Evolutionary conservation across 176 grass and related monocot species (phyloP), one percentile per base, ranked within the genome.

Genomic region (Thalia dealbata): DNA sequence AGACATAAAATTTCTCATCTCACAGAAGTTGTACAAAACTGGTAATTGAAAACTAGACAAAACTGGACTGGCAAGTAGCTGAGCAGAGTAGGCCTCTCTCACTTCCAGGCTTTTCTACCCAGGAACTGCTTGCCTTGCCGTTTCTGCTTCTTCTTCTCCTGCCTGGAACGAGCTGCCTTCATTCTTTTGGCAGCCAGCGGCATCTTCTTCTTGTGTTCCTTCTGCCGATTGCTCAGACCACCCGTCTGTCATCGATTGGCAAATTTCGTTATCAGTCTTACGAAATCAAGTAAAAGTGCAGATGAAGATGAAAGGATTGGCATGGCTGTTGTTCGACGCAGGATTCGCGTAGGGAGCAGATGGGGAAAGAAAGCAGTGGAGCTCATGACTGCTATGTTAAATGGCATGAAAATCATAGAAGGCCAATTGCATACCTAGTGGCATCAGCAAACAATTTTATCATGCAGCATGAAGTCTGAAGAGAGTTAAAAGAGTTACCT

Each of bases 31-130:
- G 11, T 48, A 13, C 45, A 48, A 13, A 48, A 48, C 11, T 48
- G 1, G 45, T 48, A 48, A 4, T 15, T 1, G 52, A 19, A 10
- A 55, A 55, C 52, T 55, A 18, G 21, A 55, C 52, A 55, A 19
- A 48, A 48, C 45, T 48, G 45, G 11, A 48, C 0, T 48, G 45
- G 18, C 21, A 55, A 63, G 32, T 28, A 63, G 21, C 12, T 4
- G 28, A 12, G 61, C 1, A 29, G 12, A 32, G 16, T 21, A 27
- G 6, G 0, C 14, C 3, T 9, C 22, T 18, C 69, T 92, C 77
- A 88, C 77, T 91, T 97, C 90, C 95, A 97, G 10, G 90, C 89
- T 76, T 97, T 97, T 71, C 82, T 79, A 13, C 90, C 90, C 54
- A 64, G 76, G 62, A 92, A 97, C 56, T 92, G 89, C 77, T 97